These are phyloP conservation scores for Dryas drummondii DNA, from an alignment of 306 rosid genomes.

Conservation along the genomic window DNA sequence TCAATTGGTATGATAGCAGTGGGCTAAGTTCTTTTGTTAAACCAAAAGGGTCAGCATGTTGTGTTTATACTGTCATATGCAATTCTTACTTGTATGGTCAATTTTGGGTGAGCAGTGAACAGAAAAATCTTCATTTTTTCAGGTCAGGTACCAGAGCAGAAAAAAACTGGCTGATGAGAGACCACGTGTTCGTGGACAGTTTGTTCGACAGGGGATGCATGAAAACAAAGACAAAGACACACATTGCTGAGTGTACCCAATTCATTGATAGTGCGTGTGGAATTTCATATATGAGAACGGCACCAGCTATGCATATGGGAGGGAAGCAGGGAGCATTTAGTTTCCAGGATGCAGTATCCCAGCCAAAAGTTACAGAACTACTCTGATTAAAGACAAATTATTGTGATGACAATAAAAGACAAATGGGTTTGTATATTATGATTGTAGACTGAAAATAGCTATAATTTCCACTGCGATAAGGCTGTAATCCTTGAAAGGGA, in stretches of 20 bases:
- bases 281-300: not conserved
- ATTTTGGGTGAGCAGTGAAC: not conserved
- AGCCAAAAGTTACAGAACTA: not conserved
- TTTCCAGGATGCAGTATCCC: not conserved
- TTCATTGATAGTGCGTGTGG: not conserved
- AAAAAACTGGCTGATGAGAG: slow-evolving; percentile 39
- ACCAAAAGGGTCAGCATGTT: too few species aligned
- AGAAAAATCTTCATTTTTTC: not conserved
- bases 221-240: slow-evolving; percentile 21
- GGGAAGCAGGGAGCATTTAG: not conserved
- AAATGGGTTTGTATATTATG: not conserved
- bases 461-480: not conserved
- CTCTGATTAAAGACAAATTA: not conserved
- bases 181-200: slow-evolving; percentile 38
- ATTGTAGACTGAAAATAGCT: not conserved
- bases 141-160: slow-evolving; percentile 44
- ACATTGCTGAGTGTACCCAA: slow-evolving; percentile 1
- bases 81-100: not conserved
- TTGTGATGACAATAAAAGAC: not conserved
- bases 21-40: too few species aligned
- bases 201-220: slow-evolving; percentile 27
- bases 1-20: too few species aligned
- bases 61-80: too few species aligned
- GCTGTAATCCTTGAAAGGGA: not conserved
- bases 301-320: not conserved